A percentile compares a stretch with the other conserved stretches of the same genome.
Evolutionary conservation across 352 stramenopile genomes (phyloP).

Genomic region (Phytophthora quininea): DNA sequence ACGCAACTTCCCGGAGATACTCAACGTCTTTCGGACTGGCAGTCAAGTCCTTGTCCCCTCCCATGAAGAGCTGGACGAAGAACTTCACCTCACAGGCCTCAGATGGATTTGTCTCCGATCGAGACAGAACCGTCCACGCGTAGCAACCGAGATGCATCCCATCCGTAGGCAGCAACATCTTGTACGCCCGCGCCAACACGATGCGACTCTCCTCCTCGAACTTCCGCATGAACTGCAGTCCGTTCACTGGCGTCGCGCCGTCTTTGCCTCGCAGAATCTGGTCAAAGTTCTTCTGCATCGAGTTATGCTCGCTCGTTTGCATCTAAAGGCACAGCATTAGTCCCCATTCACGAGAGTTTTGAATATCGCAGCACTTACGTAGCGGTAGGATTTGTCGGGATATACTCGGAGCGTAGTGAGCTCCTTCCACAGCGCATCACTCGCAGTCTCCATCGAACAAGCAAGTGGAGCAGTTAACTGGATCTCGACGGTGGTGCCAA

Average conservation of each 20-base stretch:
- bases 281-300: conserved; percentile 39
- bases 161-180: conserved; percentile 27
- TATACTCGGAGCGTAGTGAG: conserved; percentile 26
- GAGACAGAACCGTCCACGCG: conserved; percentile 25
- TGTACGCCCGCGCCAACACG: conserved; percentile 22
- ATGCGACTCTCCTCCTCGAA: conserved; percentile 29
- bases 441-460: conserved; percentile 24
- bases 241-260: conserved; percentile 22
- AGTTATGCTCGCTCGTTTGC: conserved; percentile 18
- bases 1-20: conserved; percentile 19
- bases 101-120: conserved; percentile 6
- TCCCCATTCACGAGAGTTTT: too few relatives aligned
- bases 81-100: conserved; percentile 14
- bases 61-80: conserved; percentile 30
- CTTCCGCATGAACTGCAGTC: conserved; percentile 39
- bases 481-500: conserved; percentile 22
- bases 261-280: conserved; percentile 17
- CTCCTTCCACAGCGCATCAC: conserved; percentile 26
- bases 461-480: conserved; percentile 18
- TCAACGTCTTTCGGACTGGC: conserved; percentile 19
- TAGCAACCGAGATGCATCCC: conserved; percentile 19
- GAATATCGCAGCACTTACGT: conserved; percentile 22
- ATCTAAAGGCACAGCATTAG: conserved; percentile 14
- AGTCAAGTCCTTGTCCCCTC: conserved; percentile 15
- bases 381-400: conserved; percentile 35